These are phyloP conservation scores for Paramecium caudatum DNA, from an alignment of 73 alveolate species.

Conservation along the genomic window DNA sequence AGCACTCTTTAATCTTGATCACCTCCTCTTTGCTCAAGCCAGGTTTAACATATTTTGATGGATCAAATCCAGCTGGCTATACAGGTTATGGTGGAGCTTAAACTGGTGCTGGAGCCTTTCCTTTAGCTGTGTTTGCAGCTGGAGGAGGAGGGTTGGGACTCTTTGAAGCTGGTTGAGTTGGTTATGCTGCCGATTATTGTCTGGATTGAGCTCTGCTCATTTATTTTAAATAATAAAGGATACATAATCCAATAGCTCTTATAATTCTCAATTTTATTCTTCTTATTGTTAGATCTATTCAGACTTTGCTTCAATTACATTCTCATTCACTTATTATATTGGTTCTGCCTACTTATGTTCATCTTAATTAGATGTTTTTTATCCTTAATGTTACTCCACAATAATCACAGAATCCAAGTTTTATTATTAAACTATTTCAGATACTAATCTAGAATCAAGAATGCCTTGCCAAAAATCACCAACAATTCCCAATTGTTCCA, in stretches of 20 bases:
- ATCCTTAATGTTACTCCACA: too few species aligned
- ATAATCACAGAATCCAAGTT: slow-evolving; percentile 5
- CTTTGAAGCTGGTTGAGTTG: neutral
- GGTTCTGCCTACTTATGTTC: too few species aligned
- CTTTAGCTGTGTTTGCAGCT: neutral
- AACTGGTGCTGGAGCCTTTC: slow-evolving; percentile 50
- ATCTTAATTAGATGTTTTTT: too few species aligned
- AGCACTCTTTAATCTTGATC: slow-evolving; percentile 84
- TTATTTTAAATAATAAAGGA: slow-evolving; percentile 44
- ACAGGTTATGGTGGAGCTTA: slow-evolving; percentile 24
- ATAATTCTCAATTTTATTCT: too few species aligned
- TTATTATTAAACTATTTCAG: neutral
- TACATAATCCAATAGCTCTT: slow-evolving; percentile 20
- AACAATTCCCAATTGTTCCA: neutral
- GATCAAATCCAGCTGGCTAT: slow-evolving; percentile 73
- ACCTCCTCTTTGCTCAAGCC: slow-evolving; percentile 85
- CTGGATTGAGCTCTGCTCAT: slow-evolving; percentile 45
- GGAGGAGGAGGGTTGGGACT: slow-evolving; percentile 46
- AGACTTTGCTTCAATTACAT: too few species aligned
- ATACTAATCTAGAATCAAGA: neutral
- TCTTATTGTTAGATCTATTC: too few species aligned
- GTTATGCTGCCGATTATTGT: slow-evolving; percentile 21
- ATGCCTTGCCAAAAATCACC: neutral
- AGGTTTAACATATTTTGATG: slow-evolving; percentile 77
- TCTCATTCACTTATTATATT: too few species aligned